Evolutionary conservation across 116 monocot species (phyloP), one percentile per base, ranked within the genome.

Genomic region (Zostera marina): DNA sequence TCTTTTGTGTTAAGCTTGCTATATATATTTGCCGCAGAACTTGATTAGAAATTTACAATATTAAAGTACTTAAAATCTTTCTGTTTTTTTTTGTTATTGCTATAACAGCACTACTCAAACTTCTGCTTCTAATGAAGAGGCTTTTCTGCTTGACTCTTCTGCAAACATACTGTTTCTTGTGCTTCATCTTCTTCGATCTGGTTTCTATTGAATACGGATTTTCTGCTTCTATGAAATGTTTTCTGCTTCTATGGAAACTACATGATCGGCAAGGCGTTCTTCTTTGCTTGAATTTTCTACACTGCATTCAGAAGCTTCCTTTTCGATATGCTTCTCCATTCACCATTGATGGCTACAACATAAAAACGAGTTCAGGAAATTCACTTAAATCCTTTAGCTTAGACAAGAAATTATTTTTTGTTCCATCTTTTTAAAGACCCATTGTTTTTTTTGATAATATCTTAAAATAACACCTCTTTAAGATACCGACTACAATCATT

Each of bases 81-180:
- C 17, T 66, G 42, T 65, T 54, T 64, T 32, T 48, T 40, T 25
- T 68, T 59, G 41, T 45, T 56, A 49, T 40, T 68, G 52, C 59
- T 68, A 23, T 49, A 68, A 51, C 59, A 58, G 59, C 68, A 59
- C 59, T 22, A 25, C 17, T 21, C 17, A 42, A 42, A 19, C 19
- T 9, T 59, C 41, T 42, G 41, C 17, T 42, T n/a, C 43, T 43
- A 41, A 43, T 22, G 59, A 20, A 42, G 20, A 43, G 43, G 42
- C 3, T 41, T 22, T 59, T 43, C 59, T 59, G 59, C 42, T 59
- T 59, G 22, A 22, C 42, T 19, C 19, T 19, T 40, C 59, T 59
- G 59, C 59, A 42, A 43, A 59, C 59, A 42, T 21, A 59, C 22
- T 42, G 42, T 59, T 59, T 59, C 43, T 59, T 59, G 43, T 59